These are phyloP conservation scores for Phytophthora cryptogea DNA, from an alignment of 352 stramenopile species.

Conservation along the genomic window DNA sequence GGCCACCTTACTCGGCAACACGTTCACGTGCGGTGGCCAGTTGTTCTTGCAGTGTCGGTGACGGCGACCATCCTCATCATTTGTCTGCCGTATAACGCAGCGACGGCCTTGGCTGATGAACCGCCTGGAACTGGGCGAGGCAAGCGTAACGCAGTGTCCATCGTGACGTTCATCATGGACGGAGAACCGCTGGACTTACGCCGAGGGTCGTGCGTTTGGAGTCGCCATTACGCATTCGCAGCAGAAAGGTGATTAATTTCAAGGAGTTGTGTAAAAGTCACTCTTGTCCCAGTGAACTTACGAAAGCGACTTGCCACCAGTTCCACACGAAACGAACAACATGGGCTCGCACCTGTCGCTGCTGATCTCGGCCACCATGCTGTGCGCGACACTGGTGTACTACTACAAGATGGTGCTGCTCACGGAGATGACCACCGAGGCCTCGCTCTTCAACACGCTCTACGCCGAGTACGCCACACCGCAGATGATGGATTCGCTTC, in stretches of 20 bases:
- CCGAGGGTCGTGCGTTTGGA: too few species aligned
- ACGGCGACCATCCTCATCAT: too few species aligned
- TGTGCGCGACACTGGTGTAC: conserved; percentile 65
- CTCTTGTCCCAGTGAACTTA: background rate
- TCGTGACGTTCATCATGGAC: background rate
- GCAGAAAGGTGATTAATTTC: background rate
- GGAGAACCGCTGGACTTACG: background rate
- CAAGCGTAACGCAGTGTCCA: background rate
- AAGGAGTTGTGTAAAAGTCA: background rate
- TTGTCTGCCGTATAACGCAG: background rate
- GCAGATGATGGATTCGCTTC: conserved; percentile 60
- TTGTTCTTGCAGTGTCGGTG: too few species aligned
- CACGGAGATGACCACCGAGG: conserved; percentile 71
- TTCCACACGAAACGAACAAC: background rate
- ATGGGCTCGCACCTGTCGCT: conserved; percentile 60
- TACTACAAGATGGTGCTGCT: conserved; percentile 80
- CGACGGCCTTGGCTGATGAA: background rate
- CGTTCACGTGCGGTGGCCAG: too few species aligned
- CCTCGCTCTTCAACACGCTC: conserved; percentile 76
- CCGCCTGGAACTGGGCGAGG: background rate
- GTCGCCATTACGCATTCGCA: too few species aligned
- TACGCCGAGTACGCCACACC: conserved; percentile 70
- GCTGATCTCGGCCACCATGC: conserved; percentile 56
- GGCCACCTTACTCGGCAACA: too few species aligned
- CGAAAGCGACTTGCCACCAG: background rate